Evolutionary conservation across 495 filamentous ascomycete genomes (phyloP).

Genomic region (Penicillium flavigenum): DNA sequence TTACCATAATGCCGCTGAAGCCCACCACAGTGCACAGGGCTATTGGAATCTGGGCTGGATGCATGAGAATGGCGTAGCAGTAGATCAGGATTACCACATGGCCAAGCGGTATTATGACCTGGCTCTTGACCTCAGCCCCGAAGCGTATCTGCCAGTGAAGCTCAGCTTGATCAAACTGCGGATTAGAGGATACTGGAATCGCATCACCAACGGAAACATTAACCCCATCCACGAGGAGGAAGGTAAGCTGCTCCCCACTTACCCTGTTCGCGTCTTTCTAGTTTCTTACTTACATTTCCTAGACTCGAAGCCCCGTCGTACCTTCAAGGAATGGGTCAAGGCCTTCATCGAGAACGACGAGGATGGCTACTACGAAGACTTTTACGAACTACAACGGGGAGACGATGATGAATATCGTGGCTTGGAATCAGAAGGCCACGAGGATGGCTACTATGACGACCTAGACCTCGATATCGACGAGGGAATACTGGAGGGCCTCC

Average conservation of each 20-base stretch:
- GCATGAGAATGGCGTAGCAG: slow-evolving; percentile 95
- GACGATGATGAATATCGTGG: slow-evolving; percentile 57
- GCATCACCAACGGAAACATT: slow-evolving; percentile 79
- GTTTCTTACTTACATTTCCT: neutral
- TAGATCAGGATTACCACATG: slow-evolving; percentile 94
- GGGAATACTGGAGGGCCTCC: slow-evolving; percentile 74
- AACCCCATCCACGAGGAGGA: slow-evolving; percentile 89
- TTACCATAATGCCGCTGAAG: slow-evolving; percentile 89
- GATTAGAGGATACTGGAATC: slow-evolving; percentile 87
- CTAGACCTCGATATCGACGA: slow-evolving; percentile 65
- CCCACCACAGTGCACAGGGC: slow-evolving; percentile 86
- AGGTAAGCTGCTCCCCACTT: slow-evolving; percentile 51
- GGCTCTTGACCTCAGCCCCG: slow-evolving; percentile 83
- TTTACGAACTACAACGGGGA: slow-evolving; percentile 55
- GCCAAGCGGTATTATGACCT: slow-evolving; percentile 96
- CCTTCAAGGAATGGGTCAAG: slow-evolving; percentile 76
- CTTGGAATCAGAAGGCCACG: slow-evolving; percentile 50
- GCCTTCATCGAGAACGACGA: slow-evolving; percentile 77
- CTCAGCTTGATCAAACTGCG: slow-evolving; percentile 84
- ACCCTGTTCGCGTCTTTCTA: neutral
- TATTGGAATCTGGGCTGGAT: slow-evolving; percentile 99
- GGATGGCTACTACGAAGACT: slow-evolving; percentile 49
- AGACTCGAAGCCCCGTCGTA: slow-evolving; percentile 69
- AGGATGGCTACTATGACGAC: slow-evolving; percentile 67
- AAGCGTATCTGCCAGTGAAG: slow-evolving; percentile 93